Percentiles rank a stretch among this genome's conserved stretches.
phyloP scores from a whole-genome alignment of 805 yeast species.

The Wickerhamomyces hampshirensis region DNA sequence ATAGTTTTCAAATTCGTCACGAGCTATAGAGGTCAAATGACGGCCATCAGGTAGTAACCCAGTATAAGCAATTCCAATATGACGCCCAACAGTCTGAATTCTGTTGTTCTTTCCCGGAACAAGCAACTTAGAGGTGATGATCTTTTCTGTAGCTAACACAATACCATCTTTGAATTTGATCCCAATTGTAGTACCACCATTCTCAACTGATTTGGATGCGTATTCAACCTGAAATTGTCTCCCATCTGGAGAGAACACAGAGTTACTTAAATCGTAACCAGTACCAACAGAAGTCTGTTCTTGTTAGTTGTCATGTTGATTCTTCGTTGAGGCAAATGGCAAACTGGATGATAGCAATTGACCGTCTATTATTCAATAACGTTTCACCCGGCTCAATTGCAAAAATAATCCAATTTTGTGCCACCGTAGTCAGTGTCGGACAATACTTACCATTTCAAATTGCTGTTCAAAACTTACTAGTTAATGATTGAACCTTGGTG shows the following conservation, averaged over 20 bases:
- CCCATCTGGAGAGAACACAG: conserved; percentile 87
- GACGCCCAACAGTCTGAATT: conserved; percentile 90
- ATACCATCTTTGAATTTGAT: conserved; percentile 89
- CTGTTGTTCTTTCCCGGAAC: conserved; percentile 87
- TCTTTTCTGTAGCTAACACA: conserved; percentile 96
- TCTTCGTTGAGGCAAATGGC: too few species aligned
- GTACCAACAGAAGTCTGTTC: conserved; percentile 89
- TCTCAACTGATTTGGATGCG: conserved; percentile 96
- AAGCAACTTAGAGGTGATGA: conserved; percentile 77
- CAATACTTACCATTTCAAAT: not conserved
- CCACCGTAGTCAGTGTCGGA: not conserved
- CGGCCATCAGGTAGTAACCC: conserved; percentile 97
- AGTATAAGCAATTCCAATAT: conserved; percentile 90
- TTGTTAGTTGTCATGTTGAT: not conserved
- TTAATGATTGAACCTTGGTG: not conserved
- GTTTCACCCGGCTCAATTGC: too few species aligned
- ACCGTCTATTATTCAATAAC: too few species aligned
- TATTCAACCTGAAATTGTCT: conserved; percentile 97
- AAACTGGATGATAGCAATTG: too few species aligned
- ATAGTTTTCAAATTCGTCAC: conserved; percentile 84
- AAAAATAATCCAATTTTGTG: not conserved
- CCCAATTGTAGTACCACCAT: conserved; percentile 94
- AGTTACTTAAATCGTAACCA: conserved; percentile 96
- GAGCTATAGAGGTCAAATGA: conserved; percentile 83
- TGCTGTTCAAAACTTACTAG: not conserved